Percentiles rank a stretch among this genome's conserved stretches.
Conservation (phyloP, 805 yeast species). For the Wickerhamiella allomyrinae region DNA sequence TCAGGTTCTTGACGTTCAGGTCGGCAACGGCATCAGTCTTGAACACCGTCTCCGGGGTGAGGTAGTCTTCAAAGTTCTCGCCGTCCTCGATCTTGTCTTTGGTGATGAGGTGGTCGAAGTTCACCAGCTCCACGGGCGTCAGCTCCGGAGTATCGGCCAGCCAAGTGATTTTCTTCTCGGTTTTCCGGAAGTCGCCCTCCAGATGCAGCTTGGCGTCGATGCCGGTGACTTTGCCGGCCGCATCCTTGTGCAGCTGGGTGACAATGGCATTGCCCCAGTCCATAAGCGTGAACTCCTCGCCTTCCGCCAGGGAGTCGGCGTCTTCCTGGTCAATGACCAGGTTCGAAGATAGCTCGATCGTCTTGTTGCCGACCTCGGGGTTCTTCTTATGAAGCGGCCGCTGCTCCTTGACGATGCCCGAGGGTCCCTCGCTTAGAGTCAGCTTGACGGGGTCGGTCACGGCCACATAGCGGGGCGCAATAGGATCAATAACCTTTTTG, state of each 20-base stretch:
- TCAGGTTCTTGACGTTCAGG: constrained; percentile 56
- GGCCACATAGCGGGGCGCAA: constrained; percentile 92
- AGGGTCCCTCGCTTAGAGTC: constrained; percentile 51
- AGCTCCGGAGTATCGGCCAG: constrained; percentile 67
- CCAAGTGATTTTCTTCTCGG: constrained; percentile 92
- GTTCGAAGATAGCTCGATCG: constrained; percentile 49
- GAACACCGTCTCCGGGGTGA: constrained; percentile 81
- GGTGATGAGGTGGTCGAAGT: constrained; percentile 87
- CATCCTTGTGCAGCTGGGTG: constrained; percentile 52
- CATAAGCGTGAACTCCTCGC: constrained; percentile 94
- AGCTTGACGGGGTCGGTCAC: constrained; percentile 55
- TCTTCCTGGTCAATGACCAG: constrained; percentile 78
- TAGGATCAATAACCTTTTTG: constrained; percentile 92
- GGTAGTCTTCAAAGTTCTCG: constrained; percentile 82
- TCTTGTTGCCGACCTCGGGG: constrained; percentile 75
- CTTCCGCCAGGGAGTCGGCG: constrained; percentile 55
- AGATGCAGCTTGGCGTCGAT: constrained; percentile 70
- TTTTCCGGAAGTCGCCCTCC: constrained; percentile 95
- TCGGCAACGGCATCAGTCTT: constrained; percentile 67
- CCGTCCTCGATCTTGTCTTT: constrained; percentile 92
- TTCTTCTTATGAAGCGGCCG: constrained; percentile 93
- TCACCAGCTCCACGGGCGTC: constrained; percentile 64
- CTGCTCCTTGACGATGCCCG: constrained; percentile 44
- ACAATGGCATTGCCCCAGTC: constrained; percentile 95
- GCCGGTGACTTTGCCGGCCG: constrained; percentile 37